Base-by-base conservation (phyloP, 1,284 basidiomycete species). In the Anthracocystis panici-leucophaei region DNA sequence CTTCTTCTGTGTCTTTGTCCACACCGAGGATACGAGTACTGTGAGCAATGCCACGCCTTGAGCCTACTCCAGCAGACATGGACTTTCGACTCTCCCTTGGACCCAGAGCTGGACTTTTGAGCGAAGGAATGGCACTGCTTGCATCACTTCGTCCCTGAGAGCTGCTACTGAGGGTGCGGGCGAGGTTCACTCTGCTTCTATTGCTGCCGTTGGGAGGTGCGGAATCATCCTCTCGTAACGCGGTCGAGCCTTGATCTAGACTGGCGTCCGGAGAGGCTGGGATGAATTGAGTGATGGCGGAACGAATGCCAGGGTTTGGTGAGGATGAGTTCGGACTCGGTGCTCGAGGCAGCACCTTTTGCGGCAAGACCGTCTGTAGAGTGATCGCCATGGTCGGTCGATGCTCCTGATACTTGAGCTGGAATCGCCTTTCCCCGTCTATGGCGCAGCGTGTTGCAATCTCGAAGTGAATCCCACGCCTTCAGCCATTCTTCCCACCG, bases 231-330 rank as follows among this genome's bases (percentile, higher is more conserved):
- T 2, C 25, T 41, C 35, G 56, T 11, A 31, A 52, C 2, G 41
- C 16, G 18, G 14, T 11, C 6, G 48, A 21, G 23, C 23, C 55
- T 7, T 48, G 27, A 7, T 68, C 58, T 12, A 56, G 29, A 29
- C 62, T 71, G 52, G 46, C 46, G 31, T 75, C 73, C 0, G 64
- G 65, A 29, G 68, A 75, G 3, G 68, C 65, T 10, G 72, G 63
- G 31, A 75, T 71, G 65, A 75, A 75, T 18, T 67, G 65, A 14
- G 73, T 75, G 55, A 75, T 70, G 40, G 57, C 29, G 11, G 73
- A 59, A 1, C 73, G 67, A 5, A 71, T 51, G 41, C 73, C 73
- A 5, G 73, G 57, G 20, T 75, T 75, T 20, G 73, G 73, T 10
- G 65, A 65, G 7, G 65, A 45, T 20, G 73, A 31, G 23, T 71